Evolutionary conservation across 805 yeast genomes (phyloP).

Genomic region (Sungouiozyma intestinalis): DNA sequence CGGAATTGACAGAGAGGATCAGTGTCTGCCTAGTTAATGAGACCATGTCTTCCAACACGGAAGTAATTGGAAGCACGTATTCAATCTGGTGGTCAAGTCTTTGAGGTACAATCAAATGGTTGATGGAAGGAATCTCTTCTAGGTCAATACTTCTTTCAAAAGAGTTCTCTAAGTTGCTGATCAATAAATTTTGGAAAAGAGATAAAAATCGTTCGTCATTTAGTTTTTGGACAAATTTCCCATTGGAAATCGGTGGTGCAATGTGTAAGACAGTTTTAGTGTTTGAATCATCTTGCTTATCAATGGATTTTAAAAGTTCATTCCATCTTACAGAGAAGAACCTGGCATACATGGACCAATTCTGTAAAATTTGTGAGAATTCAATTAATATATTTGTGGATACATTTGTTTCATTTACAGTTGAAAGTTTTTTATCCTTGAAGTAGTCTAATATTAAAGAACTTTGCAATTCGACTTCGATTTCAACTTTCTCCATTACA

Average conservation of each 20-base stretch:
- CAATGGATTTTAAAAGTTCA: conserved; percentile 24
- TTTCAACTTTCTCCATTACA: conserved; percentile 65
- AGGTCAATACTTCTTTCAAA: conserved; percentile 70
- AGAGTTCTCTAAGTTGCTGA: conserved; percentile 65
- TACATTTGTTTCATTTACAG: conserved; percentile 54
- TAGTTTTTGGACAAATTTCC: conserved; percentile 20
- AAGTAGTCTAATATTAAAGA: conserved; percentile 50
- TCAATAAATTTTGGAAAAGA: conserved; percentile 51
- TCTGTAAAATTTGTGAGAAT: conserved; percentile 63
- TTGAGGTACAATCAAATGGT: conserved; percentile 21
- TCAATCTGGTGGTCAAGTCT: conserved; percentile 15
- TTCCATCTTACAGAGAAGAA: conserved; percentile 65
- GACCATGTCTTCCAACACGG: conserved; percentile 78
- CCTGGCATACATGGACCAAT: conserved; percentile 74
- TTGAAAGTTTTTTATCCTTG: conserved; percentile 2
- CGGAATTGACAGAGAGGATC: conserved; percentile 58
- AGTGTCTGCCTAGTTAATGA: conserved; percentile 61
- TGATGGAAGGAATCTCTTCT: conserved; percentile 63
- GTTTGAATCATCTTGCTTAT: not conserved
- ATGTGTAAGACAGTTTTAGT: conserved; percentile 6
- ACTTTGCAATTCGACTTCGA: conserved; percentile 87
- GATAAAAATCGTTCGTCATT: conserved; percentile 37
- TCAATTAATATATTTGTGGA: conserved; percentile 58
- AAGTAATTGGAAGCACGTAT: conserved; percentile 50
- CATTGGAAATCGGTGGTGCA: conserved; percentile 20